phyloP scores from a whole-genome alignment of 352 stramenopile genomes.

The Phytophthora cryptogea region DNA sequence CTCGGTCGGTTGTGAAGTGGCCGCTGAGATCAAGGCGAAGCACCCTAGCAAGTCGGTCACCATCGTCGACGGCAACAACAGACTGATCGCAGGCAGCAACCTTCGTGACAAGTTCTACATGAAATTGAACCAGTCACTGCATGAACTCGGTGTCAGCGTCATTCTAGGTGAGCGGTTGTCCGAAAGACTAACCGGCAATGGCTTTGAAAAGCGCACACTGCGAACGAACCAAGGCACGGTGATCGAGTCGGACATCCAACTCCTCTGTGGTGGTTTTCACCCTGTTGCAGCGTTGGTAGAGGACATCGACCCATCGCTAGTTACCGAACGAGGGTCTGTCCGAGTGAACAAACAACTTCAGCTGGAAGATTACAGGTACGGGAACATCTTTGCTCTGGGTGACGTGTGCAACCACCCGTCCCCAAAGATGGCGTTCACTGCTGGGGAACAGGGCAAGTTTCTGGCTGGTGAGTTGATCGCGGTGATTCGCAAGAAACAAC shows the following conservation, averaged over 20 bases:
- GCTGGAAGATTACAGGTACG: constrained; percentile 45
- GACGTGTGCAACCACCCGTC: constrained; percentile 55
- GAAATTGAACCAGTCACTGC: constrained; percentile 24
- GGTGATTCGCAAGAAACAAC: constrained; percentile 28
- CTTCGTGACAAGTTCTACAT: constrained; percentile 44
- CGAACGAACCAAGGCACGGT: constrained; percentile 52
- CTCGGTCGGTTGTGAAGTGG: constrained; percentile 60
- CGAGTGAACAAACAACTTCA: constrained; percentile 56
- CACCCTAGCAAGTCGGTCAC: constrained; percentile 67
- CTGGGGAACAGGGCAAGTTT: constrained; percentile 48
- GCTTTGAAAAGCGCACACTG: constrained; percentile 46
- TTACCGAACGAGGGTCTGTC: constrained; percentile 43
- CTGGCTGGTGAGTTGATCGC: constrained; percentile 33
- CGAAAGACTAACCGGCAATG: background rate
- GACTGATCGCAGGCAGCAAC: constrained; percentile 41
- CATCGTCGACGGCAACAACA: constrained; percentile 43
- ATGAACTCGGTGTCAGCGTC: constrained; percentile 51
- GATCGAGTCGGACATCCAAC: constrained; percentile 61
- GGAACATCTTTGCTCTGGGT: constrained; percentile 56
- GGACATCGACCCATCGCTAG: constrained; percentile 45
- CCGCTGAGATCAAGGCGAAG: constrained; percentile 60
- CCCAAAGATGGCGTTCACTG: constrained; percentile 51
- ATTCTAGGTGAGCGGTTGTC: constrained; percentile 53
- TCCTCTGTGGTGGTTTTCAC: constrained; percentile 47
- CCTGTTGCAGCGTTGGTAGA: constrained; percentile 40